A percentile compares a stretch with the other conserved stretches of the same genome.
Evolutionary conservation across 2,329 filamentous ascomycete species (phyloP).

Genomic region (Cercospora sp.): DNA sequence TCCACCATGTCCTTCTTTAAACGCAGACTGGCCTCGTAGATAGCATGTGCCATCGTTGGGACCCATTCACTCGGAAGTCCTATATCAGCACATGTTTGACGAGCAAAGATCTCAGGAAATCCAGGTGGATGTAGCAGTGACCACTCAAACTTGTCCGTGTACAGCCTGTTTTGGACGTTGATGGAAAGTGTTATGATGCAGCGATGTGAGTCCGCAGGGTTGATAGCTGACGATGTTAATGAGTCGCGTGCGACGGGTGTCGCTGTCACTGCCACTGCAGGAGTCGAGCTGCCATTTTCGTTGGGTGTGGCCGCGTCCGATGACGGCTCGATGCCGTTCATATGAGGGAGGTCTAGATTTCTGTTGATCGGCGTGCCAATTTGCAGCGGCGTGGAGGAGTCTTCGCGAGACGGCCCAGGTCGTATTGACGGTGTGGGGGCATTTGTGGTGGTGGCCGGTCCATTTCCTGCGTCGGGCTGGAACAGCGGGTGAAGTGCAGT

Average conservation of each 20-base stretch:
- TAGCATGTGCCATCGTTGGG: conserved; percentile 89
- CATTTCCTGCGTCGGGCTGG: conserved; percentile 53
- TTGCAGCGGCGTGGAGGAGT: conserved; percentile 47
- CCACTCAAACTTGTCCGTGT: conserved; percentile 98
- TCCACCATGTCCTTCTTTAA: conserved; percentile 97
- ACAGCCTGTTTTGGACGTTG: conserved; percentile 85
- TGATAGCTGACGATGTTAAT: conserved; percentile 60
- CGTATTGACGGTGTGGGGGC: conserved; percentile 38
- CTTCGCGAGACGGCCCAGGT: conserved; percentile 51
- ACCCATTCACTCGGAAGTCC: conserved; percentile 91
- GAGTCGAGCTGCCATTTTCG: conserved; percentile 44
- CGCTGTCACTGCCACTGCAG: conserved; percentile 68
- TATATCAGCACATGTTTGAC: conserved; percentile 87
- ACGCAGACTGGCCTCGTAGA: conserved; percentile 89
- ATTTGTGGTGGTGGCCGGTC: conserved; percentile 33
- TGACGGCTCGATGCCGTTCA: conserved; percentile 48
- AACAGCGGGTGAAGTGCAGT: conserved; percentile 92
- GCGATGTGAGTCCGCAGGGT: conserved; percentile 91
- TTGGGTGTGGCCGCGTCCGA: conserved; percentile 50
- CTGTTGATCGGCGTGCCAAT: conserved; percentile 32
- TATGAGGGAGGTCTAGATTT: conserved; percentile 47
- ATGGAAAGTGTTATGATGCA: conserved; percentile 90
- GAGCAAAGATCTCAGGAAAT: conserved; percentile 88
- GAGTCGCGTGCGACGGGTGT: conserved; percentile 52
- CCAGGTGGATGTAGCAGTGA: conserved; percentile 88